Percentiles rank a stretch among this genome's conserved stretches.
These are phyloP conservation scores for Boletus austroedulis DNA, from an alignment of 1,284 basidiomycete genomes.

Conservation along the genomic window DNA sequence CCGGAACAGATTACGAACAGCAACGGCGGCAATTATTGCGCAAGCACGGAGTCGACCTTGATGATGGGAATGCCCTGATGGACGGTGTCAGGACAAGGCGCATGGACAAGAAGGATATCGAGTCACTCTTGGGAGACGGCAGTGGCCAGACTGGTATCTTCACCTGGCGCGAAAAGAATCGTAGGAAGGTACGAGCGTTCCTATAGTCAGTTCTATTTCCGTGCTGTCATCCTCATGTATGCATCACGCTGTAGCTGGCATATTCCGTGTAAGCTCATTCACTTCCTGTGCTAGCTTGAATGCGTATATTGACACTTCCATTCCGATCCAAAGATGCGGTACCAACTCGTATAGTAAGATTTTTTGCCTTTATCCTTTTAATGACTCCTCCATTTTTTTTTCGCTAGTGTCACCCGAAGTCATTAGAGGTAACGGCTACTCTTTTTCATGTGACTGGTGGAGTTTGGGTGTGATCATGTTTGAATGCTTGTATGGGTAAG, in stretches of 20 bases:
- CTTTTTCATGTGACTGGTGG: slow-evolving; percentile 98
- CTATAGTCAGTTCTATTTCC: slow-evolving; percentile 27
- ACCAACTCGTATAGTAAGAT: slow-evolving; percentile 88
- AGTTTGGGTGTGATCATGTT: slow-evolving; percentile 92
- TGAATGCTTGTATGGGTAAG: slow-evolving; percentile 85
- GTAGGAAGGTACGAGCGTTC: slow-evolving; percentile 65
- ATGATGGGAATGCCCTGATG: slow-evolving; percentile 64
- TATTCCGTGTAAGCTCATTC: slow-evolving; percentile 80
- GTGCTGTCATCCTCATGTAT: slow-evolving; percentile 16
- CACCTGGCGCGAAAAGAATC: slow-evolving; percentile 92
- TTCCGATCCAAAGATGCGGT: slow-evolving; percentile 56
- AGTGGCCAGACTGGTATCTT: slow-evolving; percentile 78
- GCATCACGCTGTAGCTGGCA: slow-evolving; percentile 59
- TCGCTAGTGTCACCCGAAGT: slow-evolving; percentile 89
- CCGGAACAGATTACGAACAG: slow-evolving; percentile 81
- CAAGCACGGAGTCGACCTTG: slow-evolving; percentile 94
- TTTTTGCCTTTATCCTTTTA: slow-evolving; percentile 30
- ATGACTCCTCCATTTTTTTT: slow-evolving; percentile 25
- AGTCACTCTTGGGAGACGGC: slow-evolving; percentile 75
- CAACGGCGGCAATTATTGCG: slow-evolving; percentile 85
- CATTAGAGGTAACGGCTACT: slow-evolving; percentile 89
- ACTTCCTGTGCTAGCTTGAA: slow-evolving; percentile 19
- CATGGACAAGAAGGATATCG: slow-evolving; percentile 75
- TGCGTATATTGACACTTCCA: slow-evolving; percentile 27
- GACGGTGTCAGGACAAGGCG: slow-evolving; percentile 69